Conservation (phyloP, 345 rosid genomes). For the Mallotus nudiflorus region DNA sequence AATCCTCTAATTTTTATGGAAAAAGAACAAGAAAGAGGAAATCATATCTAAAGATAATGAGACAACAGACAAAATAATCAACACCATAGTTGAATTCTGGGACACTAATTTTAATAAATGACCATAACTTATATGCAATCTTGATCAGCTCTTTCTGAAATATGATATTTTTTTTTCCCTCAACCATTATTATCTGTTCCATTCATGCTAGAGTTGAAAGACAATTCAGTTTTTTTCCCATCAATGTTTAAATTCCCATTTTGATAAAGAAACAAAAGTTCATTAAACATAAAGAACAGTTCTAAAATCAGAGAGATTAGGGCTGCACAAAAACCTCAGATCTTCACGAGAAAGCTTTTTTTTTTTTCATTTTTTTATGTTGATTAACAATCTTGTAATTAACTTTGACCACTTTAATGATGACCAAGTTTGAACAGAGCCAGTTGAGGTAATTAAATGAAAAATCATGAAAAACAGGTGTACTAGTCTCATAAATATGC, state of each 20-base stretch:
- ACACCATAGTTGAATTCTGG: neutral
- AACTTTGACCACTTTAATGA: too few species aligned
- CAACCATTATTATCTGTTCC: neutral
- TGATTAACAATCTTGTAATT: too few species aligned
- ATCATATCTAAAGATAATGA: neutral
- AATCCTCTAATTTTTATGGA: neutral
- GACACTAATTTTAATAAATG: neutral
- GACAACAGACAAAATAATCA: neutral
- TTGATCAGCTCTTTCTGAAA: neutral
- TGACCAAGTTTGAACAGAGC: too few species aligned
- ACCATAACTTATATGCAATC: neutral
- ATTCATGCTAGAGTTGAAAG: neutral
- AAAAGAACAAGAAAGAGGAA: neutral
- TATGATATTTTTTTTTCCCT: neutral
- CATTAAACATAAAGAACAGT: neutral
- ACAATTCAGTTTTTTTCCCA: neutral
- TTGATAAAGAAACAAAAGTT: neutral
- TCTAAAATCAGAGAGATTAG: too few species aligned
- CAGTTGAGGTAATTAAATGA: too few species aligned
- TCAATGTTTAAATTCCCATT: neutral
- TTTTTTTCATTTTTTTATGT: too few species aligned
- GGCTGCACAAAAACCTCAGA: too few species aligned
- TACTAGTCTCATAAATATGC: too few species aligned
- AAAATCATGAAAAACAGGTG: too few species aligned
- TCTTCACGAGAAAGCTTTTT: too few species aligned